Evolutionary conservation across 2,329 filamentous ascomycete genomes (phyloP).

Genomic region (Laburnicola sp.): DNA sequence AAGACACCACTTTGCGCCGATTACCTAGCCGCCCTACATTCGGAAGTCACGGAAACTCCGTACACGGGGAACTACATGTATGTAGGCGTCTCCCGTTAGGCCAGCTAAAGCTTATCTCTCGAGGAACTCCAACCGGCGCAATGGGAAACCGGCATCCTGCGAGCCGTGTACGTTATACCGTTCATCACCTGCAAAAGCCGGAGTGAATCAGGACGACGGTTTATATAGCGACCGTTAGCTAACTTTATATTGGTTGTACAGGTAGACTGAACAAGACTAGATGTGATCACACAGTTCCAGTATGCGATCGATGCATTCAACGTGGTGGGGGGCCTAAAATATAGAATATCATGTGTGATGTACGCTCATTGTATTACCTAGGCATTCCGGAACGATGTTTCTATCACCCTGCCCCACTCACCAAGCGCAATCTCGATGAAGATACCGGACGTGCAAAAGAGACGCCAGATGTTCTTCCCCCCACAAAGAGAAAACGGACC

Average conservation of each 20-base stretch:
- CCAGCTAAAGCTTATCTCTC: background rate
- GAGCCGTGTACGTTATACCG: conserved; percentile 29
- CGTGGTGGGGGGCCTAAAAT: conserved; percentile 18
- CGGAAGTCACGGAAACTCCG: too few relatives aligned
- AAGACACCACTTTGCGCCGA: too few relatives aligned
- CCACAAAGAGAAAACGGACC: conserved; percentile 33
- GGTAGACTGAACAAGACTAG: conserved; percentile 36
- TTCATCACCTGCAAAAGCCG: background rate
- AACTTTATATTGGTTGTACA: background rate
- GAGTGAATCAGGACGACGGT: background rate
- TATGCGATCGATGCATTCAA: conserved; percentile 38
- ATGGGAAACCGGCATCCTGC: conserved; percentile 40
- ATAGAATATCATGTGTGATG: background rate
- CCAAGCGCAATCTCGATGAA: conserved; percentile 25
- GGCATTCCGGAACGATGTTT: conserved; percentile 37
- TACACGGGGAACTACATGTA: background rate
- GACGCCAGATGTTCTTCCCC: conserved; percentile 18
- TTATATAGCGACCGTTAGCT: background rate
- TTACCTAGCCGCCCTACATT: too few relatives aligned
- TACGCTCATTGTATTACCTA: background rate
- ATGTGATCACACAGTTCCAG: conserved; percentile 38
- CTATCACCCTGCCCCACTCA: conserved; percentile 43
- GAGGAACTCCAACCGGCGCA: conserved; percentile 32
- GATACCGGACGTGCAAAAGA: conserved; percentile 13
- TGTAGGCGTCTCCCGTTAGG: background rate